phyloP scores from a whole-genome alignment of 2,329 filamentous ascomycete genomes.

The Biscogniauxia sp. region DNA sequence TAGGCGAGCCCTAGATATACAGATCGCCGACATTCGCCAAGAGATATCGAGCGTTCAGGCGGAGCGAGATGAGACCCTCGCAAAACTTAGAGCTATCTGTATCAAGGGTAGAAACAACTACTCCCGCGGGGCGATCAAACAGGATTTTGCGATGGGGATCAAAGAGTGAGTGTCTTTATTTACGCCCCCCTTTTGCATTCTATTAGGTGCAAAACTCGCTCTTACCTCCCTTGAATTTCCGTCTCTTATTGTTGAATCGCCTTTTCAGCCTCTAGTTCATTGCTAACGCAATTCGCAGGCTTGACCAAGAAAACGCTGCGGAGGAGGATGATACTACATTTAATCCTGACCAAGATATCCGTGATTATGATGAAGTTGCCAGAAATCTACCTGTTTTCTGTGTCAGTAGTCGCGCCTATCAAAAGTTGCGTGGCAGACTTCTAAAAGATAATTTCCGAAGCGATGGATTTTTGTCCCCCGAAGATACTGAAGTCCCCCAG shows the following conservation, averaged over 20 bases:
- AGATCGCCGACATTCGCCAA: constrained; percentile 34
- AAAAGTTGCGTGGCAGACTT: constrained; percentile 57
- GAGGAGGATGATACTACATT: constrained; percentile 55
- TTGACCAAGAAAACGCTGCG: constrained; percentile 52
- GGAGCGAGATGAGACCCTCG: constrained; percentile 26
- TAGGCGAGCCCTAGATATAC: constrained; percentile 23
- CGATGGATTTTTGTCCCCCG: constrained; percentile 46
- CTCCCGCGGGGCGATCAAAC: constrained; percentile 51
- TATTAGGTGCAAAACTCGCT: not conserved
- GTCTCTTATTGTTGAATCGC: no score
- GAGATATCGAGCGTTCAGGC: constrained; percentile 33
- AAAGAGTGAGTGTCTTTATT: constrained; percentile 41
- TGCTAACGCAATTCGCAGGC: constrained; percentile 23
- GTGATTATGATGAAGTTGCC: constrained; percentile 59
- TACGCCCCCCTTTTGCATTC: not conserved
- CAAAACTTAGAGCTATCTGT: constrained; percentile 37
- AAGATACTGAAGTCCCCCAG: constrained; percentile 59
- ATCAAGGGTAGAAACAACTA: constrained; percentile 57
- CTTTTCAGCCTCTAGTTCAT: not conserved
- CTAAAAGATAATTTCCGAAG: constrained; percentile 48
- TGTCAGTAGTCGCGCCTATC: constrained; percentile 60
- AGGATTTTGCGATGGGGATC: constrained; percentile 59
- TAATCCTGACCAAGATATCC: constrained; percentile 50
- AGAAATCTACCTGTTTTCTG: constrained; percentile 60
- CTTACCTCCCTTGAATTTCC: not conserved